phyloP scores from a whole-genome alignment of 169 alveolate genomes.

The Babesia caballi region DNA sequence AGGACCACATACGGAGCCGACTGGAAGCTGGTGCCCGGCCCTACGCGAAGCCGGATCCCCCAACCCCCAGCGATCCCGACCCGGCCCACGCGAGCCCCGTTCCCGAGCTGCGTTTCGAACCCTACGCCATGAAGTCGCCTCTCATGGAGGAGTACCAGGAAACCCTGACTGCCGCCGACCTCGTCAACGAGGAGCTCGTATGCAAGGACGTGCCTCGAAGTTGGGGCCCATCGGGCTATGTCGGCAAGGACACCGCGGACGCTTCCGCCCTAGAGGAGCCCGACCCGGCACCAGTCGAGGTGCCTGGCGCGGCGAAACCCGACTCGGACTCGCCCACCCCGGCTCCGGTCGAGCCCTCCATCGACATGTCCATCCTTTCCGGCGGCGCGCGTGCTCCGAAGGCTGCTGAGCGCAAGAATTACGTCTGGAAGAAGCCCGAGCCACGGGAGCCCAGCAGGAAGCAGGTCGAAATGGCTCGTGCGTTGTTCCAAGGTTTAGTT shows the following conservation, averaged over 20 bases:
- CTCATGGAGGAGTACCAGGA: conserved; percentile 10
- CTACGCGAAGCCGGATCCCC: background rate
- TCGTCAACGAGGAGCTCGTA: conserved; percentile 14
- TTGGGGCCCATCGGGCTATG: conserved; percentile 39
- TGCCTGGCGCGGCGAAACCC: background rate
- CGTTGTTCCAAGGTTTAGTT: conserved; percentile 25
- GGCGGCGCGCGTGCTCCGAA: conserved; percentile 10
- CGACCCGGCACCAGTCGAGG: background rate
- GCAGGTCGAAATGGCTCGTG: conserved; percentile 41
- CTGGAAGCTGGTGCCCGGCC: background rate
- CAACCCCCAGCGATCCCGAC: background rate
- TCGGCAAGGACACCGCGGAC: background rate
- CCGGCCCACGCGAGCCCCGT: background rate
- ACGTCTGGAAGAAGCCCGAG: conserved; percentile 16
- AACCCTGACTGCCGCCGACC: conserved; percentile 8
- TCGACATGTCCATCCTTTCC: conserved; percentile 21
- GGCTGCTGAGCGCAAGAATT: background rate
- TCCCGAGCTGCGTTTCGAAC: conserved; percentile 22
- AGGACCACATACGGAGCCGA: background rate
- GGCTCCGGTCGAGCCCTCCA: background rate
- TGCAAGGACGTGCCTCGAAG: conserved; percentile 18
- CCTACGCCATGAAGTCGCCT: conserved; percentile 1
- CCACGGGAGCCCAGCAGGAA: background rate
- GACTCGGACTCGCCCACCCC: background rate
- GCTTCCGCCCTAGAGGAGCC: background rate